Percentiles rank a stretch among this genome's conserved stretches.
phyloP scores from a whole-genome alignment of 2,329 filamentous ascomycete species.

The Mollisia scopiformis region DNA sequence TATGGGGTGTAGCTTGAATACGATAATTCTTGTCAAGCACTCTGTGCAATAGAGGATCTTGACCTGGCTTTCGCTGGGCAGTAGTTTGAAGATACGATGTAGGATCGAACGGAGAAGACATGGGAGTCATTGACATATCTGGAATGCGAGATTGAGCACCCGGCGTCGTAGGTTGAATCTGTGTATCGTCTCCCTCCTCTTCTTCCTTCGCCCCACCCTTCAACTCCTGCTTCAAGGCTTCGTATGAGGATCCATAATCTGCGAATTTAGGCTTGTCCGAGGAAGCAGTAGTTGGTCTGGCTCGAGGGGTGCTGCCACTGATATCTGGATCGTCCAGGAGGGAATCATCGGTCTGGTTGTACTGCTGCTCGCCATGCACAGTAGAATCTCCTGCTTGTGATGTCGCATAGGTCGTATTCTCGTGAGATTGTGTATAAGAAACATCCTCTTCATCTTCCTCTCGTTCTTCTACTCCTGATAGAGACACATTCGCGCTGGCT shows the following conservation, averaged over 20 bases:
- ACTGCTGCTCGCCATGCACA: conserved; percentile 33
- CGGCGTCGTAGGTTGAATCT: conserved; percentile 38
- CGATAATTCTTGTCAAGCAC: conserved; percentile 97
- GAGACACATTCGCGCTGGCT: conserved; percentile 93
- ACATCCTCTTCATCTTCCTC: conserved; percentile 59
- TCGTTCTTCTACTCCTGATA: conserved; percentile 90
- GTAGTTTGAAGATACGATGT: conserved; percentile 43
- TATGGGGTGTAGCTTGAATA: conserved; percentile 87
- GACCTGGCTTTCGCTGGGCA: conserved; percentile 40
- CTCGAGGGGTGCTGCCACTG: conserved; percentile 69
- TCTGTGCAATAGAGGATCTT: conserved; percentile 84
- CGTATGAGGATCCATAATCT: conserved; percentile 76
- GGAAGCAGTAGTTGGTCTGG: conserved; percentile 50
- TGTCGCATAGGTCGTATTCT: conserved; percentile 32
- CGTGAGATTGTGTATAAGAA: conserved; percentile 39
- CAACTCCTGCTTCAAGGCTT: conserved; percentile 70
- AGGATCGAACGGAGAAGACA: conserved; percentile 58
- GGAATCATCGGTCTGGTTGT: conserved; percentile 59
- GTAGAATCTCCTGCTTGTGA: conserved; percentile 40
- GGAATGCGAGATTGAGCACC: conserved; percentile 51
- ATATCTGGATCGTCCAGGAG: conserved; percentile 67
- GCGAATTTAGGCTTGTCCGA: conserved; percentile 56
- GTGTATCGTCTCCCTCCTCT: conserved; percentile 45
- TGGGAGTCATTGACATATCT: conserved; percentile 66
- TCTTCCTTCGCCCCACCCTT: conserved; percentile 43